Evolutionary conservation across 2,329 filamentous ascomycete species (phyloP), one percentile per base, ranked within the genome.

Genomic region (Alternaria metachromatica): DNA sequence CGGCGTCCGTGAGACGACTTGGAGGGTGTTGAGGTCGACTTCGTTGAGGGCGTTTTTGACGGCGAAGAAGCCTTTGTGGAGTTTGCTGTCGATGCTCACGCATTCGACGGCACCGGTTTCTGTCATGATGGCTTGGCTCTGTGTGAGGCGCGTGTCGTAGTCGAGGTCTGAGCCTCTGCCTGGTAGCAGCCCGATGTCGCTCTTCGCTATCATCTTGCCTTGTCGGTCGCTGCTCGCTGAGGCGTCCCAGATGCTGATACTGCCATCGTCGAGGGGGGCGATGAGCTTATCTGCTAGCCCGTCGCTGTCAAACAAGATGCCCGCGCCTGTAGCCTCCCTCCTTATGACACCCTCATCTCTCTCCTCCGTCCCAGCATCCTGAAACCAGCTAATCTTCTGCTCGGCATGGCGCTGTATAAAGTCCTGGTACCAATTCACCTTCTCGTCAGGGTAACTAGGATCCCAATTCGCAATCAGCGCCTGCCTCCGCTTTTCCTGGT

Each of bases 391-490:
- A 57, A 93, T 83, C 13, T 85, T 86, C n/a, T 93, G 85, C 0
- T 90, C 89, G 1, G 89, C 93, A 79, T 94, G 87, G 33, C 94
- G 87, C 57, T 94, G 92, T 66, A 96, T 90, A 75, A 94, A 97
- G 79, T 97, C 94, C 59, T 92, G 87, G 78, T 97, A 97, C 91
- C 93, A 97, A 53, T 92, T 89, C 20, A 94, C 85, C 44, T 84
- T 84, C 80, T 97, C 94, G 5, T 81, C 82, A 0, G 89, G 87
- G 67, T 91, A 93, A 0, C 88, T 88, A 1, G 92, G 92, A 70
- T 97, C 93, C 94, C 94, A 97, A 70, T 93, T 93, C 5, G 90
- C 89, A 74, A 92, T 83, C 61, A 92, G 86, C 54, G 89, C 86
- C 21, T 82, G 80, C 59, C 82, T 82, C 70, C 86, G 82, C 64